phyloP scores from a whole-genome alignment of 805 yeast species.

The Nakazawaea ambrosiae region DNA sequence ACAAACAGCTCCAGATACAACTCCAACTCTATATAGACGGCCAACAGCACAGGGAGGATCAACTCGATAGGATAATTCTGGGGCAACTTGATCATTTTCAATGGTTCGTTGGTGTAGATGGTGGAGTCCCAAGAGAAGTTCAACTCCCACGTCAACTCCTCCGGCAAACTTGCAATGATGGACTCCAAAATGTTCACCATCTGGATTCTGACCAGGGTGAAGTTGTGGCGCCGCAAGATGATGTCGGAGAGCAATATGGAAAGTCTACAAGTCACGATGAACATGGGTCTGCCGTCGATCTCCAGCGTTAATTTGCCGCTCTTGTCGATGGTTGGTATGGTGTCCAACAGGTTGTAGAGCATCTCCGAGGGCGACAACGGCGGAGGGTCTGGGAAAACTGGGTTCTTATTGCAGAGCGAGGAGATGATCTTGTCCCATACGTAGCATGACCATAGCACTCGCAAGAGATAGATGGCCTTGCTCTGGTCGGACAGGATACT shows the following conservation, averaged over 20 bases:
- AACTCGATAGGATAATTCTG: conserved; percentile 7
- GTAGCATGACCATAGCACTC: conserved; percentile 13
- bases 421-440: conserved; percentile 14
- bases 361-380: conserved; percentile 11
- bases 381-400: conserved; percentile 10
- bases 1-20: conserved; percentile 7
- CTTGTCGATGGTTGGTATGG: conserved; percentile 3
- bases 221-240: conserved; percentile 5
- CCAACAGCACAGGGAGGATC: conserved; percentile 3
- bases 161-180: neutral
- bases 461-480: conserved; percentile 1
- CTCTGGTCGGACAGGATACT: neutral
- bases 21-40: conserved; percentile 5
- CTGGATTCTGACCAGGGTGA: conserved; percentile 7
- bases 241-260: conserved; percentile 11
- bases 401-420: conserved; percentile 7
- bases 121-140: conserved; percentile 4
- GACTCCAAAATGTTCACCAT: conserved; percentile 2
- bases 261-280: conserved; percentile 10
- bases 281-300: conserved; percentile 11
- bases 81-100: neutral
- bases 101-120: neutral
- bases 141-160: conserved; percentile 5
- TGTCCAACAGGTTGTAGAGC: conserved; percentile 10
- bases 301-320: conserved; percentile 4